A percentile compares a stretch with the other conserved stretches of the same genome.
Evolutionary conservation across 2,329 filamentous ascomycete genomes (phyloP).

Genomic region (Ophiostoma tasmaniense): DNA sequence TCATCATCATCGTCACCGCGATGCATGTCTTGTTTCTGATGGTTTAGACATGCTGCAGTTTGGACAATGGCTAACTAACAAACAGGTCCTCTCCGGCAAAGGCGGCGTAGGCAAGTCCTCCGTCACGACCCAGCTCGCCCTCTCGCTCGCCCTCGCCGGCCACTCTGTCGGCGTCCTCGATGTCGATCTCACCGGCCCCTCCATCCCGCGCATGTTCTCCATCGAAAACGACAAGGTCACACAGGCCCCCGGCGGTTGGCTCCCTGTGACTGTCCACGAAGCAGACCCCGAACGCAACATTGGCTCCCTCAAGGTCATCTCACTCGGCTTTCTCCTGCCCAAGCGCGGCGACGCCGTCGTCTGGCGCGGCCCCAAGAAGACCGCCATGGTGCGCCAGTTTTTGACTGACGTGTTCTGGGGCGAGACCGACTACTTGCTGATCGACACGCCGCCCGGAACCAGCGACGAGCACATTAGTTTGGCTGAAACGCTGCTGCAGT

Average conservation of each 20-base stretch:
- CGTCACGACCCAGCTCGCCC: conserved; percentile 89
- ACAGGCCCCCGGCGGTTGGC: conserved; percentile 85
- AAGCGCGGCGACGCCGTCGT: conserved; percentile 85
- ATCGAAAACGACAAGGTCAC: conserved; percentile 84
- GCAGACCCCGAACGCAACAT: conserved; percentile 42
- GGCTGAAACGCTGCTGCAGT: conserved; percentile 69
- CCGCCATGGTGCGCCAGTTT: conserved; percentile 96
- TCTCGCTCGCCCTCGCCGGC: conserved; percentile 77
- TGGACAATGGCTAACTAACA: conserved; percentile 10
- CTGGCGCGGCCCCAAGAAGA: conserved; percentile 97
- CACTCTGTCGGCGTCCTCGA: conserved; percentile 91
- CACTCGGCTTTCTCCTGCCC: conserved; percentile 79
- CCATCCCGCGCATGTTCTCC: conserved; percentile 88
- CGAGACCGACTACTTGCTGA: conserved; percentile 79
- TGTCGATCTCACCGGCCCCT: conserved; percentile 90
- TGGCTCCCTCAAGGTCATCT: conserved; percentile 75
- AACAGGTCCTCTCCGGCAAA: conserved; percentile 79
- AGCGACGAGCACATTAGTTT: conserved; percentile 96
- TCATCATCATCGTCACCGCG: neutral
- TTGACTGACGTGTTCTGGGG: conserved; percentile 85
- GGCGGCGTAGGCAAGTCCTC: conserved; percentile 97
- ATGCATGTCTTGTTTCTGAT: neutral
- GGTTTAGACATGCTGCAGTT: neutral
- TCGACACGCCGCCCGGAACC: conserved; percentile 93
- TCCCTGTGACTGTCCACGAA: conserved; percentile 76